Percentiles rank a stretch among this genome's conserved stretches.
Evolutionary conservation across 2,329 filamentous ascomycete species (phyloP).

Genomic region (Diplodia mutila): DNA sequence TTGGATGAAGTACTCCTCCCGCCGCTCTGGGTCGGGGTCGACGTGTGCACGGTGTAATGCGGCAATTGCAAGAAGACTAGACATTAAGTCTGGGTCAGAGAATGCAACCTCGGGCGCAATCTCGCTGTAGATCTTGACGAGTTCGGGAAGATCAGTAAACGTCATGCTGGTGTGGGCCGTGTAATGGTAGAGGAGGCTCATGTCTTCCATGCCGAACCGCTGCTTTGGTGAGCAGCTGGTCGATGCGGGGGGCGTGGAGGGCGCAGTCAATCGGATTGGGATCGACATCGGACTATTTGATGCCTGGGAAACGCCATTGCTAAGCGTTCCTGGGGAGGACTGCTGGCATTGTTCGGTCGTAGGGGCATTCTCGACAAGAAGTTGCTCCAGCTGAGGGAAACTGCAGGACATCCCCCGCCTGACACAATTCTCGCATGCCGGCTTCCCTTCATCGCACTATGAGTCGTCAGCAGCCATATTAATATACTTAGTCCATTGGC

Average conservation of each 20-base stretch:
- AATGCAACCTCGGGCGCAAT: background rate
- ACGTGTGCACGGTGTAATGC: background rate
- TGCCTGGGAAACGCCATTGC: background rate
- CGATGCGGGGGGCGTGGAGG: background rate
- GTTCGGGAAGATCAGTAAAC: background rate
- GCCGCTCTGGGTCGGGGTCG: background rate
- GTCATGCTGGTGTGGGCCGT: background rate
- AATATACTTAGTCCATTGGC: background rate
- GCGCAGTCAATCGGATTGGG: background rate
- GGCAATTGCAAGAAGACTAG: background rate
- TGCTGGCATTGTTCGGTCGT: too few relatives aligned
- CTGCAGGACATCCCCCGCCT: background rate
- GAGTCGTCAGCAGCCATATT: background rate
- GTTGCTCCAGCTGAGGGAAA: background rate
- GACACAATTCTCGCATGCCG: background rate
- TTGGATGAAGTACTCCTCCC: background rate
- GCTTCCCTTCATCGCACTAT: background rate
- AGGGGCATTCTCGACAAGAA: background rate
- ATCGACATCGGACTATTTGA: too few relatives aligned
- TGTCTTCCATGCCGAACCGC: background rate
- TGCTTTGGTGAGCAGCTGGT: background rate
- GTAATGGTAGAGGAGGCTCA: background rate
- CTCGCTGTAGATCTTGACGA: background rate
- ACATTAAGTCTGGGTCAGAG: background rate
- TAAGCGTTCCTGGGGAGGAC: background rate